Base-by-base conservation (phyloP, 2,329 filamentous ascomycete species). In the Cucurbitaria berberidis region DNA sequence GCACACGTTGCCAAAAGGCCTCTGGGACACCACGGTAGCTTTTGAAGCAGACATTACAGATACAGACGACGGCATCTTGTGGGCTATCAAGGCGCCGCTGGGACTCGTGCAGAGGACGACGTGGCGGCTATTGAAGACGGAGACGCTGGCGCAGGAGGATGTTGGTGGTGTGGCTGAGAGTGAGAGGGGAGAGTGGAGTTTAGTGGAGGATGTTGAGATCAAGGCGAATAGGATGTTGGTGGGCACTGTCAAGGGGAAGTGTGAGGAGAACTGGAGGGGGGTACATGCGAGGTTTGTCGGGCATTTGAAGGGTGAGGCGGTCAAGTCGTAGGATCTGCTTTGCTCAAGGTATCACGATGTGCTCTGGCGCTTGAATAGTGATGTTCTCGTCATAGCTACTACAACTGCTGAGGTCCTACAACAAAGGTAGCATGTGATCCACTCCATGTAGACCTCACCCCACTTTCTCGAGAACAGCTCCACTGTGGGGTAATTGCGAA, bases 171-270 rank as follows among this genome's bases (percentile, higher is more conserved):
- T 55, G 22, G 51, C 38, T n/a, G 44, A 41, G 16, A 55, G 48
- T 8, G 60, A 59, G 21, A 53, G 55, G 30, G 56, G 55, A 3
- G 69, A 72, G 53, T 73, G 66, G 70, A 65, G 60, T 49, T 36
- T 75, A 13, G 68, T 74, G 2, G 72, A 75, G 49, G 70, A 74
- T 59, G 69, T 73, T 26, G 70, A 73, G 58, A 75, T 75, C 27
- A 67, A 55, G 45, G 70, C 66, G 34, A 70, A 64, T 27, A 60
- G 69, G 48, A 45, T 75, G 41, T 43, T 75, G 32, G 63, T 72
- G 1, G 70, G 67, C 2, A 74, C 69, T 21, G 73, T 75, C 11
- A 74, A 62, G 59, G 64, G 63, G 0, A 75, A 75, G 57, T 74
- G 72, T 46, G 73, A 75, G 56, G 62, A 64, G 50, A 73, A 69